Evolutionary conservation across 2,329 filamentous ascomycete species (phyloP).

Genomic region (Talaromyces marneffei): DNA sequence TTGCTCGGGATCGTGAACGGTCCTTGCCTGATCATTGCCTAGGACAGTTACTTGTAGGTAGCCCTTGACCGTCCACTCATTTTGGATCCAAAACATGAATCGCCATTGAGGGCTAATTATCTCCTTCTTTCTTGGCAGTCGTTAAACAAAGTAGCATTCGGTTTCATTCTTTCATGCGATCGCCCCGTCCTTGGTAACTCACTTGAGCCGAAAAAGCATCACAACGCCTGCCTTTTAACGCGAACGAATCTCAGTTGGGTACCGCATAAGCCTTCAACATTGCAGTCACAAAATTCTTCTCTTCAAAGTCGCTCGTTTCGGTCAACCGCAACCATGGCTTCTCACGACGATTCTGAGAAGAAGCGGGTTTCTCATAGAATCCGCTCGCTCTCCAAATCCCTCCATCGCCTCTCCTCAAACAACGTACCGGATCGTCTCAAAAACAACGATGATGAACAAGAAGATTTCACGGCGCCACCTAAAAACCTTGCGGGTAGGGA

Average conservation of each 20-base stretch:
- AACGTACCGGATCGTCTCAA: conserved; percentile 54
- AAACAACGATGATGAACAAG: conserved; percentile 52
- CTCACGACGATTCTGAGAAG: conserved; percentile 38
- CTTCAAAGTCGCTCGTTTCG: neutral
- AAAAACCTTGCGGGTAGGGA: conserved; percentile 36
- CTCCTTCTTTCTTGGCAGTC: neutral
- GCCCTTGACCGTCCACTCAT: neutral
- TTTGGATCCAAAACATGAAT: neutral
- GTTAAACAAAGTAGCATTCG: neutral
- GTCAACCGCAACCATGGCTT: conserved; percentile 29
- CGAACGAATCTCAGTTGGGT: neutral
- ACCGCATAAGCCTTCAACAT: neutral
- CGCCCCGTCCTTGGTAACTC: neutral
- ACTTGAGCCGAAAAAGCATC: neutral
- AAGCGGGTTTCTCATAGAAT: conserved; percentile 39
- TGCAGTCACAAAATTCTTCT: neutral
- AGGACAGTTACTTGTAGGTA: neutral
- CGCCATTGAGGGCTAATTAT: neutral
- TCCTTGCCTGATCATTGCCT: conserved; percentile 2
- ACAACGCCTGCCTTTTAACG: neutral
- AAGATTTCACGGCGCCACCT: conserved; percentile 56
- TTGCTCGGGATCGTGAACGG: conserved; percentile 8
- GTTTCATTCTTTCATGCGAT: neutral
- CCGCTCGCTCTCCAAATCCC: conserved; percentile 36
- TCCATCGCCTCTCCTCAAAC: conserved; percentile 42